Percentiles rank a stretch among this genome's conserved stretches.
Conservation (phyloP, 345 rosid genomes). For the Sisymbrium altissimum region DNA sequence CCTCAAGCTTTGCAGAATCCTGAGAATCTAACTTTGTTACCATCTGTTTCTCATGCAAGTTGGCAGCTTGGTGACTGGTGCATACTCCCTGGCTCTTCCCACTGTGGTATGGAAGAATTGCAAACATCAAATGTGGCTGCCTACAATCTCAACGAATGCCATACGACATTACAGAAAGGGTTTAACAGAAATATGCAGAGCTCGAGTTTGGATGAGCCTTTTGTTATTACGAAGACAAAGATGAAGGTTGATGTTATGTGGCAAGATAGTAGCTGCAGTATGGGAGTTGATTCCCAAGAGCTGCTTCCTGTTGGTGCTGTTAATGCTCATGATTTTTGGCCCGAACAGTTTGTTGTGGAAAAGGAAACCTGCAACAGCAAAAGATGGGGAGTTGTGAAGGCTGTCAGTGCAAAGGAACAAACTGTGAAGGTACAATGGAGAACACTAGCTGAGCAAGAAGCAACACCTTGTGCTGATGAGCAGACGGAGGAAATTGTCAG, state of each 20-base stretch:
- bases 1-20: slow-evolving; percentile 59
- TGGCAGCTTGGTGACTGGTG: slow-evolving; percentile 99
- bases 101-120: slow-evolving; percentile 26
- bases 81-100: slow-evolving; percentile 44
- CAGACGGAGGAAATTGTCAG: slow-evolving; percentile 66
- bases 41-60: slow-evolving; percentile 61
- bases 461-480: slow-evolving; percentile 26
- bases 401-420: slow-evolving; percentile 73
- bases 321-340: slow-evolving; percentile 86
- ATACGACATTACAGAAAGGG: slow-evolving; percentile 33
- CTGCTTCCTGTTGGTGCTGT: slow-evolving; percentile 57
- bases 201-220: slow-evolving; percentile 41
- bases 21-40: slow-evolving; percentile 54
- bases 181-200: slow-evolving; percentile 33
- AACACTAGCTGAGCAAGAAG: slow-evolving; percentile 32
- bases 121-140: slow-evolving; percentile 21
- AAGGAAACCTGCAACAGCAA: slow-evolving; percentile 42
- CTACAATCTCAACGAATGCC: slow-evolving; percentile 20
- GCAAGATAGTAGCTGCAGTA: slow-evolving; percentile 72
- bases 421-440: slow-evolving; percentile 76
- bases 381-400: slow-evolving; percentile 69
- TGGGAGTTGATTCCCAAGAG: slow-evolving; percentile 54
- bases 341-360: slow-evolving; percentile 81
- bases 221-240: slow-evolving; percentile 60
- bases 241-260: slow-evolving; percentile 68